These are phyloP conservation scores for Penicillium sp. DNA, from an alignment of 2,329 filamentous ascomycete genomes.

Conservation along the genomic window DNA sequence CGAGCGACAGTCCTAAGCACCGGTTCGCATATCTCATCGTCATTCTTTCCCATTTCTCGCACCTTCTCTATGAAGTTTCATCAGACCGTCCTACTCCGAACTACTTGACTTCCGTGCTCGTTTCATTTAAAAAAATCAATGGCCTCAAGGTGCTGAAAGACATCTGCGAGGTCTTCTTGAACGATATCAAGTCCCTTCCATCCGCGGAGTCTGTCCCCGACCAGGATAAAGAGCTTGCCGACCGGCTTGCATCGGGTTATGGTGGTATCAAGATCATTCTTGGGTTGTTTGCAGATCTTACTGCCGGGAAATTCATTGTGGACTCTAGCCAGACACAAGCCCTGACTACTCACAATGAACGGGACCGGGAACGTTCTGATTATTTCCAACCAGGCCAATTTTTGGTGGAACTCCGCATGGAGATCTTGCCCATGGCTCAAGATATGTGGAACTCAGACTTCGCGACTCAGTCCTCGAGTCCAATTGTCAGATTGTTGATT, in stretches of 20 bases:
- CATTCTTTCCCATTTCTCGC: constrained; percentile 72
- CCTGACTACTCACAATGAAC: constrained; percentile 53
- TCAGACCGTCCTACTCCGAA: constrained; percentile 52
- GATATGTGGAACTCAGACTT: constrained; percentile 83
- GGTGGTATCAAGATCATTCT: constrained; percentile 78
- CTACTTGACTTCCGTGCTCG: constrained; percentile 69
- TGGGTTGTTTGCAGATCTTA: constrained; percentile 73
- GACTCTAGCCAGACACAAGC: constrained; percentile 67
- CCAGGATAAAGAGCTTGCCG: constrained; percentile 40
- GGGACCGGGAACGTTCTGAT: constrained; percentile 57
- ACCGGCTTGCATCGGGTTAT: constrained; percentile 52
- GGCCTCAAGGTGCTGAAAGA: constrained; percentile 73
- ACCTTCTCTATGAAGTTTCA: constrained; percentile 70
- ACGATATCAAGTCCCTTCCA: constrained; percentile 54
- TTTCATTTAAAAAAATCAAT: constrained; percentile 79
- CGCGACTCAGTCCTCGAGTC: constrained; percentile 74
- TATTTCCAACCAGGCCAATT: constrained; percentile 72
- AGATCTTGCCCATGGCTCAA: constrained; percentile 71
- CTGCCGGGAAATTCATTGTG: constrained; percentile 73
- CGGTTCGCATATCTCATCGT: constrained; percentile 77
- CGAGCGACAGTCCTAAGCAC: constrained; percentile 57
- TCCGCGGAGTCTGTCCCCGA: constrained; percentile 44
- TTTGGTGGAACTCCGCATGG: constrained; percentile 78
- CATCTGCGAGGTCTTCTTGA: constrained; percentile 68
- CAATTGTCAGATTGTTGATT: constrained; percentile 74